Percentiles rank a stretch among this genome's conserved stretches.
phyloP scores from a whole-genome alignment of 2,329 filamentous ascomycete species.

The Tolypocladium capitatum region DNA sequence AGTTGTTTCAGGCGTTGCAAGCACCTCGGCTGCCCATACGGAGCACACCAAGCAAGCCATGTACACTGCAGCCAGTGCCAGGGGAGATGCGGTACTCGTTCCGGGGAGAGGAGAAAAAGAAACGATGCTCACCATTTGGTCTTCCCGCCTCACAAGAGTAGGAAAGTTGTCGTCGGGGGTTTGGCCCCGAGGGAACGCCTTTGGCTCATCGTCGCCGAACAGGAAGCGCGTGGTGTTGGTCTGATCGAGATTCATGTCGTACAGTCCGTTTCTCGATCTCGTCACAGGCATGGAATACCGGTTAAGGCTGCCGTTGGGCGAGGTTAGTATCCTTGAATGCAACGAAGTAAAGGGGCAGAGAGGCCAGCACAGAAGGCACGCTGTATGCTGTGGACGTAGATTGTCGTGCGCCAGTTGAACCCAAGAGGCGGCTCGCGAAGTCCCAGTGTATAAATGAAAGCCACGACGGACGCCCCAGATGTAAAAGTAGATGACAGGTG shows the following conservation, averaged over 20 bases:
- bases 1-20: not conserved
- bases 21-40: not conserved
- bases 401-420: not conserved
- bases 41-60: not conserved
- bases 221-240: slow-evolving; percentile 78
- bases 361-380: not conserved
- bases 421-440: not conserved
- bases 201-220: slow-evolving; percentile 62
- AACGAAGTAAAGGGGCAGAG: not conserved
- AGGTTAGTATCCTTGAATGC: slow-evolving; percentile 8
- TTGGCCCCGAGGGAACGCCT: slow-evolving; percentile 35
- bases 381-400: not conserved
- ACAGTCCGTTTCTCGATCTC: slow-evolving; percentile 51
- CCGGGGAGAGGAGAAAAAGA: not conserved
- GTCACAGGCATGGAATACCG: slow-evolving; percentile 91
- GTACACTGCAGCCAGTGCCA: not conserved
- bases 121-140: slow-evolving; percentile 34
- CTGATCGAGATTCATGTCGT: slow-evolving; percentile 60
- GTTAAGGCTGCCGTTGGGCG: slow-evolving; percentile 47
- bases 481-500: too few relatives aligned
- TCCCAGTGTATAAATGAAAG: not conserved
- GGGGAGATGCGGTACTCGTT: not conserved
- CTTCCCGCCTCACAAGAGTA: slow-evolving; percentile 58
- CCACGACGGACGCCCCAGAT: not conserved
- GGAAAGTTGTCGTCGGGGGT: slow-evolving; percentile 77